Percentiles rank a stretch among this genome's conserved stretches.
These are phyloP conservation scores for Beta lomatogona DNA, from an alignment of 179 eudicot genomes.

Conservation along the genomic window DNA sequence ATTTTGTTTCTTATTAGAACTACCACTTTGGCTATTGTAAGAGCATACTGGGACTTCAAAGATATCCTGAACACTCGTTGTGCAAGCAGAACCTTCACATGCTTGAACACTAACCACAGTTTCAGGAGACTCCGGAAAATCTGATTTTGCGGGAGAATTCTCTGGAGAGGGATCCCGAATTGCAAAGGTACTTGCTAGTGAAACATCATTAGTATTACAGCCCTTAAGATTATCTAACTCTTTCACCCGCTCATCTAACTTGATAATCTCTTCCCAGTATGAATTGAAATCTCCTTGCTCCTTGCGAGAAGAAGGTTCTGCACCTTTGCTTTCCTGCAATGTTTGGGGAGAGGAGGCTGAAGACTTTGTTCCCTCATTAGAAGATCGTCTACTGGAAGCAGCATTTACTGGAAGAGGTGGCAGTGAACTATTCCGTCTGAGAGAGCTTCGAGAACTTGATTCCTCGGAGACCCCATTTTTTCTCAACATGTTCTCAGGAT, in stretches of 20 bases:
- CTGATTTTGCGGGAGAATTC: slow-evolving; percentile 25
- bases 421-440: slow-evolving; percentile 54
- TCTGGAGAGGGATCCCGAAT: slow-evolving; percentile 34
- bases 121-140: slow-evolving; percentile 25
- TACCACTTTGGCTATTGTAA: slow-evolving; percentile 19
- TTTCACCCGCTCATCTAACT: slow-evolving; percentile 63
- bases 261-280: slow-evolving; percentile 74
- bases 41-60: slow-evolving; percentile 73
- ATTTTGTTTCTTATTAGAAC: slow-evolving; percentile 20
- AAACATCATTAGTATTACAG: slow-evolving; percentile 22
- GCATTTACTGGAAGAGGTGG: slow-evolving; percentile 43
- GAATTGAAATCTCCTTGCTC: slow-evolving; percentile 44
- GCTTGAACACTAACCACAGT: slow-evolving; percentile 24
- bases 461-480: slow-evolving; percentile 41
- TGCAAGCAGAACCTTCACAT: slow-evolving; percentile 30
- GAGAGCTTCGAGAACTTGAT: slow-evolving; percentile 21
- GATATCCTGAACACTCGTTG: slow-evolving; percentile 60
- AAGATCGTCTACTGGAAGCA: slow-evolving; percentile 39
- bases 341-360: slow-evolving; percentile 36
- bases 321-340: slow-evolving; percentile 34
- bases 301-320: slow-evolving; percentile 16
- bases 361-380: slow-evolving; percentile 44
- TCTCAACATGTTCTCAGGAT: slow-evolving; percentile 60
- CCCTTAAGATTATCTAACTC: slow-evolving; percentile 40
- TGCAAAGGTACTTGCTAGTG: slow-evolving; percentile 28